These are phyloP conservation scores for Protea cynaroides DNA, from an alignment of 164 flowering plant genomes.

Conservation along the genomic window DNA sequence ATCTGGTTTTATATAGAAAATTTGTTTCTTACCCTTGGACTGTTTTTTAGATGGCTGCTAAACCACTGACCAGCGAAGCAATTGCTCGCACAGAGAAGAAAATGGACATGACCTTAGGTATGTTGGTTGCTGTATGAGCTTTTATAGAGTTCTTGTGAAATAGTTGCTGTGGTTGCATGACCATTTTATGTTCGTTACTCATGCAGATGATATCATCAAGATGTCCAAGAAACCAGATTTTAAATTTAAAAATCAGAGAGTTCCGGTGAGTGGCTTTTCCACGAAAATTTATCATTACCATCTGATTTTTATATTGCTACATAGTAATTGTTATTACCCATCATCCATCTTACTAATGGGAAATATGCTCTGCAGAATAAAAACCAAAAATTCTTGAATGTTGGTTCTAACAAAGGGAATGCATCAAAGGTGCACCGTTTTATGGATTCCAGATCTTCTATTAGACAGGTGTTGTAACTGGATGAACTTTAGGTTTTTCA, in stretches of 20 bases:
- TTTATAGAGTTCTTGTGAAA: background rate
- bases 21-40: background rate
- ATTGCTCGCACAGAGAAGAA: conserved; percentile 93
- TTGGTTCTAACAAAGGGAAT: conserved; percentile 34
- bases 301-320: background rate
- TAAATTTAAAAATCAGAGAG: conserved; percentile 44
- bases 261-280: conserved; percentile 36
- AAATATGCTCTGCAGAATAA: conserved; percentile 39
- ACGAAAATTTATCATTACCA: background rate
- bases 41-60: conserved; percentile 60
- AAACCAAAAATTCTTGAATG: conserved; percentile 25
- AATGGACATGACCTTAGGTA: conserved; percentile 88
- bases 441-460: conserved; percentile 63
- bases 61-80: conserved; percentile 67
- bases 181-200: too few relatives aligned
- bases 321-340: background rate
- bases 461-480: conserved; percentile 62
- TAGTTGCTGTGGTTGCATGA: background rate
- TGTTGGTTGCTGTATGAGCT: background rate
- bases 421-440: conserved; percentile 43
- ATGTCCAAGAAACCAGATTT: conserved; percentile 49
- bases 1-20: too few relatives aligned
- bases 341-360: background rate
- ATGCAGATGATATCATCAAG: conserved; percentile 86
- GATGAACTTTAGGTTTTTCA: background rate